Base-by-base conservation (phyloP, 2,329 filamentous ascomycete genomes). In the Beauveria asiatica region DNA sequence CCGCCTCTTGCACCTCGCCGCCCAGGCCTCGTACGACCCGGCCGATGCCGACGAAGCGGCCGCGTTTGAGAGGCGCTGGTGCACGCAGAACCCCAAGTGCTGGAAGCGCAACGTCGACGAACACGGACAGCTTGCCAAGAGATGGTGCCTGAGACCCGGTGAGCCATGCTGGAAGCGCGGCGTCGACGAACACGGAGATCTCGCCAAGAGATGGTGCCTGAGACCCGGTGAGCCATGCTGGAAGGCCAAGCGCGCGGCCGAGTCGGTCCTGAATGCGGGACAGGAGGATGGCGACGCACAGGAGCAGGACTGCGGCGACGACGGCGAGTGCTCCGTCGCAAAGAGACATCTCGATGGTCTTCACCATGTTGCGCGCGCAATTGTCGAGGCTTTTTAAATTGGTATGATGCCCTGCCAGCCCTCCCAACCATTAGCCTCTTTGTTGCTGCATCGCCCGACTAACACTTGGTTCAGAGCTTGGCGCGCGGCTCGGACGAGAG, bases 281-380 rank as follows among this genome's bases (percentile, higher is more conserved):
- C 62, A 62, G 67, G 68, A 72, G 69, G 64, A 70, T 11, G 66
- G 66, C 37, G 66, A 62, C 13, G 63, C 65, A 17, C 60, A 64
- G 41, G 65, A 59, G 25, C 68, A 67, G 67, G 70, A 69, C 65
- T 62, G 61, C 33, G 61, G 63, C 42, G 65, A 65, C 37, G 71
- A 74, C 45, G 65, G 70, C 64, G 61, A 67, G 8, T 75, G 74
- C 73, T 73, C 72, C 72, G 73, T 70, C 63, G 75, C 73, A 61
- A 71, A 72, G 65, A 73, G 76, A 49, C 68, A 70, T 42, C 59
- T 73, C 33, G 56, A 65, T 6, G 66, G 65, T 17, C 65, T 72
- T 48, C 62, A 66, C 50, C 48, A 62, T 6, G 69, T 65, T 54
- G 71, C 71, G 46, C 67, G 67, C 8, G 62, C 61, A 55, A 67